These are phyloP conservation scores for Aaosphaeria pasadenensis DNA, from an alignment of 2,329 filamentous ascomycete species.

Conservation along the genomic window DNA sequence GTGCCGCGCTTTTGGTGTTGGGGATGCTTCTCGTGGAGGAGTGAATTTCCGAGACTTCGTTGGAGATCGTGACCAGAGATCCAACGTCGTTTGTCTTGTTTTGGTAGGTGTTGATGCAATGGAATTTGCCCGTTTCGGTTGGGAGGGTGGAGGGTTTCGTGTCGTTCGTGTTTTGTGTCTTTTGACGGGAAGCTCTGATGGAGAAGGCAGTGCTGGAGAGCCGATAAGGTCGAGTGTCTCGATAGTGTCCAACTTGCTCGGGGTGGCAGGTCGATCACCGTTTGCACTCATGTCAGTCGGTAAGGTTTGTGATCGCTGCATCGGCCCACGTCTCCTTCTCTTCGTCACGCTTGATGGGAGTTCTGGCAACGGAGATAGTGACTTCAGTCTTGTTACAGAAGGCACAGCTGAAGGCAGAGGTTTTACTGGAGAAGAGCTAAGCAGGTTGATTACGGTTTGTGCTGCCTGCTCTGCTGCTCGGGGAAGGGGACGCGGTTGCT, in stretches of 20 bases:
- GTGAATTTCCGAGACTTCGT: constrained; percentile 12
- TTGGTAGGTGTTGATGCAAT: background rate
- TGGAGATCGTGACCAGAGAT: constrained; percentile 24
- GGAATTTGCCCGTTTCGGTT: constrained; percentile 7
- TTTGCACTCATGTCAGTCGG: constrained; percentile 12
- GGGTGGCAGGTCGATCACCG: constrained; percentile 14
- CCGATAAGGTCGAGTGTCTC: constrained; percentile 27
- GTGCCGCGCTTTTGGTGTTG: constrained; percentile 1
- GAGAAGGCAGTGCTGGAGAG: constrained; percentile 19
- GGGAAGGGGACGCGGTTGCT: background rate
- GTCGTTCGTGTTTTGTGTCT: constrained; percentile 15
- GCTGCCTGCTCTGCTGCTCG: background rate
- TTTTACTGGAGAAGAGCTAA: constrained; percentile 27
- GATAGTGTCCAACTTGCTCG: constrained; percentile 14
- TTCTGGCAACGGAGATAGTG: constrained; percentile 18
- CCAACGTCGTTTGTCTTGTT: constrained; percentile 25
- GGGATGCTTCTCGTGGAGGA: constrained; percentile 2
- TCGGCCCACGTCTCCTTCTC: constrained; percentile 23
- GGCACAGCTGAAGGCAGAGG: background rate
- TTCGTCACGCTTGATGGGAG: constrained; percentile 29
- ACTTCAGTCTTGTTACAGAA: constrained; percentile 8
- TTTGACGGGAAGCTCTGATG: constrained; percentile 21
- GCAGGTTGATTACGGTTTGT: constrained; percentile 18
- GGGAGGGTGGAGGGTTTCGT: constrained; percentile 10
- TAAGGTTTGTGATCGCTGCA: constrained; percentile 33